These are phyloP conservation scores for Neospermospora avenae DNA, from an alignment of 2,329 filamentous ascomycete genomes.

Conservation along the genomic window DNA sequence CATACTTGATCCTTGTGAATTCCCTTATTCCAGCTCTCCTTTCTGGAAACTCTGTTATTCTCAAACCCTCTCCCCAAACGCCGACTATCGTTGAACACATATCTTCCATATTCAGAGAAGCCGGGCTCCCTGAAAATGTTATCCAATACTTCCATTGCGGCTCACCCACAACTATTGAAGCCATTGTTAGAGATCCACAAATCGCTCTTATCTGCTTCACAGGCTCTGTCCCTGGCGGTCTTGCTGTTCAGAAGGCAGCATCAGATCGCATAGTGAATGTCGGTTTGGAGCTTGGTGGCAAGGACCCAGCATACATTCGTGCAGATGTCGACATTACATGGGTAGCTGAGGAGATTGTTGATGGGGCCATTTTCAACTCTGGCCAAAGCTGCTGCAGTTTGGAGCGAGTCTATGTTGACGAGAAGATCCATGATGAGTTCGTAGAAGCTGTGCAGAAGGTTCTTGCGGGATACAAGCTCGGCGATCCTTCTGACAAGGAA, in stretches of 20 bases:
- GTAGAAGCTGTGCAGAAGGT: conserved; percentile 76
- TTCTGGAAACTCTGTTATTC: conserved; percentile 83
- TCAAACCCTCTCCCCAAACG: conserved; percentile 94
- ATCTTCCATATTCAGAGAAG: conserved; percentile 69
- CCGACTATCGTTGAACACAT: conserved; percentile 88
- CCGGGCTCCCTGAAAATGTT: conserved; percentile 78
- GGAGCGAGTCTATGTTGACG: conserved; percentile 87
- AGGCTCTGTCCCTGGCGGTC: conserved; percentile 82
- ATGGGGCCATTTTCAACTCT: conserved; percentile 95
- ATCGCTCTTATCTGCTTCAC: conserved; percentile 89
- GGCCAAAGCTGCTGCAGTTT: conserved; percentile 97
- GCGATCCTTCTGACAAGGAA: conserved; percentile 75
- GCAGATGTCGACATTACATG: conserved; percentile 83
- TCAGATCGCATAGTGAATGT: conserved; percentile 81
- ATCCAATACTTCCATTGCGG: conserved; percentile 92
- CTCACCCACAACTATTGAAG: conserved; percentile 71
- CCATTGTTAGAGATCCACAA: conserved; percentile 71
- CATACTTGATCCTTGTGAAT: conserved; percentile 91
- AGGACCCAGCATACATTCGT: conserved; percentile 89
- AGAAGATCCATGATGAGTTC: conserved; percentile 79
- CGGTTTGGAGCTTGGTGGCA: conserved; percentile 88
- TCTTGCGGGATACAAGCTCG: conserved; percentile 76
- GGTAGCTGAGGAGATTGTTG: conserved; percentile 92
- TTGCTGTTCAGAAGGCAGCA: conserved; percentile 82
- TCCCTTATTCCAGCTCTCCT: conserved; percentile 88